phyloP scores from a whole-genome alignment of 441 rosid genomes.

The Theobroma grandiflorum region DNA sequence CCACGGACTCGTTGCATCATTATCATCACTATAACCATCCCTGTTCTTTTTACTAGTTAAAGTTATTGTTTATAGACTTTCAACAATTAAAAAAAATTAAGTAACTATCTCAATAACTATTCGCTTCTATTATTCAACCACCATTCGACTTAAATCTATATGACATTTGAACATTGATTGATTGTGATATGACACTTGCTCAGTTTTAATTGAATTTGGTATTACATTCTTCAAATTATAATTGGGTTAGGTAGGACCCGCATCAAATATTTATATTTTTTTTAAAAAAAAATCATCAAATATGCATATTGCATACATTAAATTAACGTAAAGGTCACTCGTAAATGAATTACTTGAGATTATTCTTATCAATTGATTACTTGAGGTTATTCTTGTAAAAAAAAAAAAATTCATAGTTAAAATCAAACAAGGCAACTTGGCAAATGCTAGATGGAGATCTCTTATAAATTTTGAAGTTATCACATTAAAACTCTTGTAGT shows the following conservation, averaged over 20 bases:
- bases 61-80: not conserved
- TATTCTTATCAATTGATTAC: no score
- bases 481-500: no score
- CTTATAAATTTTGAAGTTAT: no score
- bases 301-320: not conserved
- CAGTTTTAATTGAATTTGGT: not conserved
- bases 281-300: not conserved
- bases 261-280: not conserved
- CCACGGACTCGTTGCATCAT: not conserved
- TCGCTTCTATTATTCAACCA: not conserved
- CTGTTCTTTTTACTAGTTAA: not conserved
- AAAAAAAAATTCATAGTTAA: no score
- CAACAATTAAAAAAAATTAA: not conserved
- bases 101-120: not conserved
- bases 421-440: no score
- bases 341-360: no score
- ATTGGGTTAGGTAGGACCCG: not conserved
- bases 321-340: not conserved
- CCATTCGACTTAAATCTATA: not conserved
- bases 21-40: not conserved
- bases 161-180: not conserved
- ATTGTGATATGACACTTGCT: not conserved
- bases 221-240: not conserved
- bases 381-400: no score
- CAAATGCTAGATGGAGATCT: no score